Base-by-base conservation (phyloP, 257 asterid species). In the Misopates orontium region DNA sequence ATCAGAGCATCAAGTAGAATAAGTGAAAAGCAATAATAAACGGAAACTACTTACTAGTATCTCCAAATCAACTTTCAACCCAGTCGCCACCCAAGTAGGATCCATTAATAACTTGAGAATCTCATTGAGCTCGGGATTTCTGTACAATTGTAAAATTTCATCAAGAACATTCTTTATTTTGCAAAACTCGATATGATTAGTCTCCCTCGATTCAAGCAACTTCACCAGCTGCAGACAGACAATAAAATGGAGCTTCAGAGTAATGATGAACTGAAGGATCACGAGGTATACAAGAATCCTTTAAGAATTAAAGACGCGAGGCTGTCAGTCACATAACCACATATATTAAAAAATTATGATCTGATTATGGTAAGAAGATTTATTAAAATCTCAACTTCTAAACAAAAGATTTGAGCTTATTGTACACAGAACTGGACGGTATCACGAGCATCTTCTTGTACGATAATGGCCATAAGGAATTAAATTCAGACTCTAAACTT, bases 11-110 rank as follows among this genome's bases (percentile, higher is more conserved):
- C 36, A 28, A 28, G 21, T 36, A 36, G 22, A 24, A 66, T 18
- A 28, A 28, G 4, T 28, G 22, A 28, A 18, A 25, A 65, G 58
- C 40, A 16, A 56, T 28, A 10, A 16, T 10, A 41, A 67, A 47
- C 44, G 51, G 42, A 67, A 42, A 65, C 24, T 45, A 77, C 97
- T 80, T 78, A 86, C 99, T 70, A 93, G 81, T 28, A 86, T 83
- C 77, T 84, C 95, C 73, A 84, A 67, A 64, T 88, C 95, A 70
- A 85, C 79, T 83, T 83, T 90, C 74, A 93, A 76, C 61, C 99
- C 99, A 62, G 97, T 93, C 39, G 97, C 92, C 62, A 79, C 86
- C 92, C 95, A 88, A 55, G 99, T 83, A 73, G 99, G 97, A 77
- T 85, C 88, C 92, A 90, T 84, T 75, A 90, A 71, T 66, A 81